Percentiles rank a stretch among this genome's conserved stretches.
These are phyloP conservation scores for Miscanthus lutarioriparius DNA, from an alignment of 176 grass and related monocot species.

Conservation along the genomic window DNA sequence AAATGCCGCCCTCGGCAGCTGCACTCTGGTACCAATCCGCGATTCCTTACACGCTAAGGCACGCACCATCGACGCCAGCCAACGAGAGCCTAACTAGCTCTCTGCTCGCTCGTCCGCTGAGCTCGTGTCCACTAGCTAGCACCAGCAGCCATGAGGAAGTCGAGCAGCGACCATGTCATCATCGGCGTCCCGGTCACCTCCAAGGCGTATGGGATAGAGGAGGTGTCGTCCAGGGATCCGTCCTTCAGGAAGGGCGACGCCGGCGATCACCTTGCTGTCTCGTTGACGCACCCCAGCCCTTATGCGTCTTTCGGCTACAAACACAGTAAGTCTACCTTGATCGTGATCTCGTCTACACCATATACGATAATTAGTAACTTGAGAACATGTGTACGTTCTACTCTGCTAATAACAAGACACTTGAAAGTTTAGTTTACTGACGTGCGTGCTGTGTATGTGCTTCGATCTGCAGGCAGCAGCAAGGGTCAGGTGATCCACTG, in stretches of 20 bases:
- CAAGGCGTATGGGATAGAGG: slow-evolving; percentile 57
- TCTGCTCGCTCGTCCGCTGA: background rate
- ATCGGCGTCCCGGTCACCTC: slow-evolving; percentile 56
- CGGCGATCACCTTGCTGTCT: slow-evolving; percentile 42
- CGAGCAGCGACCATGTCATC: slow-evolving; percentile 49
- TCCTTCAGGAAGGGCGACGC: slow-evolving; percentile 33
- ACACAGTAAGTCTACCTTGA: slow-evolving; percentile 37
- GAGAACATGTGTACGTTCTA: background rate
- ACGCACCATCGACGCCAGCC: background rate
- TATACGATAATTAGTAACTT: background rate
- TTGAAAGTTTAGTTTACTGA: background rate
- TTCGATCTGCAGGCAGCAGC: slow-evolving; percentile 38
- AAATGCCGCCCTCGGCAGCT: slow-evolving; percentile 18
- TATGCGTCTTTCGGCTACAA: slow-evolving; percentile 50
- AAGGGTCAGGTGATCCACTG: slow-evolving; percentile 62
- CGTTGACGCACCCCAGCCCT: slow-evolving; percentile 47
- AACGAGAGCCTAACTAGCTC: background rate
- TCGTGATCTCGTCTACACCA: background rate
- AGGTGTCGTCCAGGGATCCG: slow-evolving; percentile 18
- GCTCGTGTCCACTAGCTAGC: background rate
- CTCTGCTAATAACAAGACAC: background rate
- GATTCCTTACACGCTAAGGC: slow-evolving; percentile 47
- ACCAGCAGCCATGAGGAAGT: slow-evolving; percentile 32
- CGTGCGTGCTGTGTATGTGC: background rate
- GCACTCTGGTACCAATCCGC: slow-evolving; percentile 47